Conservation (phyloP, 2,329 filamentous ascomycete species). For the Phoma sp. region DNA sequence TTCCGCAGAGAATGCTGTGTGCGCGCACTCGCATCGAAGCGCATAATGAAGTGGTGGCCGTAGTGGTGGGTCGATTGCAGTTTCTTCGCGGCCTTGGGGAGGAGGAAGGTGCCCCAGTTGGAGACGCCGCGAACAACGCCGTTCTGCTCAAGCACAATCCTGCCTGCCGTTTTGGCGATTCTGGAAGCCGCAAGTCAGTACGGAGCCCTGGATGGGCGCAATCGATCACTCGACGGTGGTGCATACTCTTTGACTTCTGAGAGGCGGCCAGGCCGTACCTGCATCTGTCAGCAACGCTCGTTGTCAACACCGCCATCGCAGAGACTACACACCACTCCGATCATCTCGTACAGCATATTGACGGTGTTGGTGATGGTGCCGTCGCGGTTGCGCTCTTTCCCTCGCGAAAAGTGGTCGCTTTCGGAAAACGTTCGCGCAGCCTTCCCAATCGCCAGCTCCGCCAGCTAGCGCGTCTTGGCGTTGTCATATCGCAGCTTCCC, state of each 20-base stretch:
- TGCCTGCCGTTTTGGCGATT: constrained; percentile 85
- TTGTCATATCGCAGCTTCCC: constrained; percentile 13
- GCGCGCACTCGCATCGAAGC: constrained; percentile 79
- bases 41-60: constrained; percentile 98
- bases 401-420: constrained; percentile 26
- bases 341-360: constrained; percentile 93
- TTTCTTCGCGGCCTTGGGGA: constrained; percentile 78
- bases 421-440: constrained; percentile 26
- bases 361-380: constrained; percentile 12
- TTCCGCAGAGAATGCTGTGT: constrained; percentile 77
- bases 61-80: constrained; percentile 83
- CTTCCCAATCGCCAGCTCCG: constrained; percentile 16
- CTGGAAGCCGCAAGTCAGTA: constrained; percentile 53
- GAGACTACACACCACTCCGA: constrained; percentile 78
- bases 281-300: constrained; percentile 20
- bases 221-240: constrained; percentile 29
- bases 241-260: constrained; percentile 90
- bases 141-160: constrained; percentile 78
- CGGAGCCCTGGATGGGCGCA: constrained; percentile 20
- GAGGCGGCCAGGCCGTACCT: constrained; percentile 92
- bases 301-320: not conserved
- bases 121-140: constrained; percentile 90
- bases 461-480: constrained; percentile 14
- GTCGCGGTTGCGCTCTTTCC: constrained; percentile 13
- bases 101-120: constrained; percentile 93